Conservation (phyloP, 1,284 basidiomycete genomes). For the Apiotrichum mycotoxinovorans region DNA sequence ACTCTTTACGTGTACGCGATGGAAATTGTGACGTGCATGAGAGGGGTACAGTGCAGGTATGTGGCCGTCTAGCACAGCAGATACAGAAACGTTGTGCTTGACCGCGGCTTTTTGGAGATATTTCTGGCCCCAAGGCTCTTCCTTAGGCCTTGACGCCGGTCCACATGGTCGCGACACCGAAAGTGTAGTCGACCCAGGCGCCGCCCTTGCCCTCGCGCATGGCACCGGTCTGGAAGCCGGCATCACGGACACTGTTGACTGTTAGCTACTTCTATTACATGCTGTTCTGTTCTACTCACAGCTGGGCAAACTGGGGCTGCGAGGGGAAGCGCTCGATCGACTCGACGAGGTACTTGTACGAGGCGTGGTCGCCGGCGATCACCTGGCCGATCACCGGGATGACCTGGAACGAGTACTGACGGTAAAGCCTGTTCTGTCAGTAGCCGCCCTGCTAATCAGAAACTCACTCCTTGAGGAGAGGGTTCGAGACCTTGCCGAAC, state of each 20-base stretch:
- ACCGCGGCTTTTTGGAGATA: too few species aligned
- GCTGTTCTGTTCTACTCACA: slow-evolving; percentile 53
- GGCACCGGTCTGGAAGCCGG: slow-evolving; percentile 74
- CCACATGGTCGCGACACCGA: slow-evolving; percentile 79
- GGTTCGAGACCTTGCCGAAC: slow-evolving; percentile 91
- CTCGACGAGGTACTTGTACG: slow-evolving; percentile 97
- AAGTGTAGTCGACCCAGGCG: slow-evolving; percentile 81
- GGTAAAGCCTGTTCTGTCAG: slow-evolving; percentile 65
- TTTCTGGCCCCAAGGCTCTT: not conserved
- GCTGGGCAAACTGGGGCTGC: slow-evolving; percentile 82
- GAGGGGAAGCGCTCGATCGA: slow-evolving; percentile 92
- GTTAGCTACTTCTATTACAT: not conserved
- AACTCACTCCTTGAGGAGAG: slow-evolving; percentile 75
- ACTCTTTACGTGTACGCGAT: too few species aligned
- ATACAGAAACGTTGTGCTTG: too few species aligned
- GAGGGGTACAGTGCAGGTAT: not conserved
- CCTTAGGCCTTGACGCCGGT: slow-evolving; percentile 65
- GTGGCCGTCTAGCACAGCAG: too few species aligned
- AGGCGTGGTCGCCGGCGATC: slow-evolving; percentile 88
- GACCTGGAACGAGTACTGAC: slow-evolving; percentile 93
- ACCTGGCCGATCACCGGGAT: slow-evolving; percentile 94
- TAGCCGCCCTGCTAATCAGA: not conserved
- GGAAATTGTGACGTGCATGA: not conserved
- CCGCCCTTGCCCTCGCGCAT: slow-evolving; percentile 71
- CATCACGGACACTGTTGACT: slow-evolving; percentile 52